Conservation (phyloP, 2,329 filamentous ascomycete species). For the Colletotrichum phormii region DNA sequence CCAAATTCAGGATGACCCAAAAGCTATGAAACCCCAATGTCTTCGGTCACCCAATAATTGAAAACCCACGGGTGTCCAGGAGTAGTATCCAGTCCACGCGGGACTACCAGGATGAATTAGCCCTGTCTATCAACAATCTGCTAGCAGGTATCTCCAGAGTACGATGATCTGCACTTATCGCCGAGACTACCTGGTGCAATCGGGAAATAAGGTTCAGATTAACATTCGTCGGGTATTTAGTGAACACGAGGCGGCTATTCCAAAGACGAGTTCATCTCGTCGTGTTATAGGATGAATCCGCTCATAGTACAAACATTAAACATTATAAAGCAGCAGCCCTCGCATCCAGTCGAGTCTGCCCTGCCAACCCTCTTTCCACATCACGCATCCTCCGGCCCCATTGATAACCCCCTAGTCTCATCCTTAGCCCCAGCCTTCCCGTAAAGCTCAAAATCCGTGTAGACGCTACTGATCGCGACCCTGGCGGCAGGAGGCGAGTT, state of each 20-base stretch:
- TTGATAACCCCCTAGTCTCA: neutral
- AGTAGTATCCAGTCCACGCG: no score
- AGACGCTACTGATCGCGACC: neutral
- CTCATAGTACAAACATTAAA: neutral
- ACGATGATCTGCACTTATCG: no score
- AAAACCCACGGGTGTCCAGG: no score
- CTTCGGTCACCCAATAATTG: no score
- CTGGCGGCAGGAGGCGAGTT: conserved; percentile 2
- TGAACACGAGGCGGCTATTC: neutral
- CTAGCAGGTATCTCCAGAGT: no score
- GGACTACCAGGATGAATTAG: no score
- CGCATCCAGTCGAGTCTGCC: neutral
- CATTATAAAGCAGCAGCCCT: neutral
- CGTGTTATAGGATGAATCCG: neutral
- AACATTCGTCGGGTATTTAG: neutral
- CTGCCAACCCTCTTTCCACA: neutral
- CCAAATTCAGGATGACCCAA: no score
- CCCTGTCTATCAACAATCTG: no score
- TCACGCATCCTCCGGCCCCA: conserved; percentile 15
- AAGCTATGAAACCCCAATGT: no score
- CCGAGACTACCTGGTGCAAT: no score
- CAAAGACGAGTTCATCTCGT: neutral
- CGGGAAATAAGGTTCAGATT: neutral
- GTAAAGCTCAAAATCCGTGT: conserved; percentile 14
- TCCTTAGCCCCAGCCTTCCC: neutral